Evolutionary conservation across 2,329 filamentous ascomycete species (phyloP), one percentile per base, ranked within the genome.

Genomic region (Aspergillus carbonarius): DNA sequence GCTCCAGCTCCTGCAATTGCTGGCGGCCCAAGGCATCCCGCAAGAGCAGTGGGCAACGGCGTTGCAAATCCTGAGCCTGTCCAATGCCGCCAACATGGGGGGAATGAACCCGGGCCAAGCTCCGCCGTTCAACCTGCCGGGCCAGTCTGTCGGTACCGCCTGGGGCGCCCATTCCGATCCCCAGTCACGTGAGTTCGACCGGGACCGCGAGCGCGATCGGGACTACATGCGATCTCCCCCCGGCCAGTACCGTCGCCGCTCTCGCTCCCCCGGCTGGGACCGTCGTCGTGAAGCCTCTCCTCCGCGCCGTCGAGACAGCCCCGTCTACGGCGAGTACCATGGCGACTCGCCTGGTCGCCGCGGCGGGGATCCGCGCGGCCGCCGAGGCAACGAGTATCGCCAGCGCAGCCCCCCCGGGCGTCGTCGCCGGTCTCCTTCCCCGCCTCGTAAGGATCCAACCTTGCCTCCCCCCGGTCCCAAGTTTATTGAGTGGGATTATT

Each of bases 321-420:
- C 88, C 55, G 86, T 87, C 6, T 89, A 88, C 75, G 88, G 85
- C 60, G 85, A 88, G 55, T 93, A 91, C 76, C 88, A 89, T 60
- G 88, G 85, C 60, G 86, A 88, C 70, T 88, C 87, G 17, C 85
- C 86, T 35, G 83, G 84, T 57, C 82, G 84, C 65, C 84, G 83
- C 59, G 82, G 82, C 53, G 81, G 81, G 58, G 84, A 86, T 62
- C 82, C 83, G 44, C 79, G 80, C 63, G 78, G 79, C 59, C 78
- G 80, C 70, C 77, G 81, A 56, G 76, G 79, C 57, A 77, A 77
- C 65, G 80, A 92, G 39, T 97, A 96, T 78, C 90, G 93, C 64
- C 92, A 97, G 73, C 91, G 95, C 70, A 96, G 90, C 69, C 92
- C 93, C 47, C 82, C 85, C 56, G 85, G 86, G 57, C 87, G 88